Conservation (phyloP, 805 yeast genomes). For the Spencermartinsiella europaea region DNA sequence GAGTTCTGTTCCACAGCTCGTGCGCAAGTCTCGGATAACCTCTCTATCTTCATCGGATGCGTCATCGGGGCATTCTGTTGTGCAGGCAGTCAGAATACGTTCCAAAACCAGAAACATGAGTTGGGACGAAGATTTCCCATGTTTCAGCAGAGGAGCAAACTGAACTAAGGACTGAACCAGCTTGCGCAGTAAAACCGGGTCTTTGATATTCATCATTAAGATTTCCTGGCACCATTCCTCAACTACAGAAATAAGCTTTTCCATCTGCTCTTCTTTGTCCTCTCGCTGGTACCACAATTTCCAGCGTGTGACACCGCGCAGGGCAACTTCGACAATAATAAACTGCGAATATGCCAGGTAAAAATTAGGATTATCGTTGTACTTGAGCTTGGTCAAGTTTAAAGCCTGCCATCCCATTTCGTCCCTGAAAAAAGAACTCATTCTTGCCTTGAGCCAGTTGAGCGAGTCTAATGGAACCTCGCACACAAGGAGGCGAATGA, state of each 20-base stretch:
- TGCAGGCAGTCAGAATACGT: conserved; percentile 77
- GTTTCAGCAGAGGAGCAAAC: conserved; percentile 84
- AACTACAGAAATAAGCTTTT: conserved; percentile 58
- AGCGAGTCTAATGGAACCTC: conserved; percentile 77
- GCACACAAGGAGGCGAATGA: conserved; percentile 82
- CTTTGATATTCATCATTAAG: conserved; percentile 66
- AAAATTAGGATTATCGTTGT: conserved; percentile 56
- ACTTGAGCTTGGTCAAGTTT: conserved; percentile 42
- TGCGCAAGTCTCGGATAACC: conserved; percentile 76
- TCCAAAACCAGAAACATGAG: conserved; percentile 82
- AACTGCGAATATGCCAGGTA: conserved; percentile 77
- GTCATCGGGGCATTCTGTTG: conserved; percentile 68
- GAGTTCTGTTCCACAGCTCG: conserved; percentile 90
- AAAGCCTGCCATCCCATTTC: conserved; percentile 62
- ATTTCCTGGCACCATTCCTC: conserved; percentile 51
- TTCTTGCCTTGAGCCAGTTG: conserved; percentile 70
- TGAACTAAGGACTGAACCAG: conserved; percentile 90
- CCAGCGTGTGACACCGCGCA: conserved; percentile 94
- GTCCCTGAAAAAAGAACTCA: conserved; percentile 64
- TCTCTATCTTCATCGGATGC: conserved; percentile 61
- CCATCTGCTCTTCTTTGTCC: conserved; percentile 47
- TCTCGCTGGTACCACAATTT: conserved; percentile 77
- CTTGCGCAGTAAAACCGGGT: conserved; percentile 76
- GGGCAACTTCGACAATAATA: conserved; percentile 79
- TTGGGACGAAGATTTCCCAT: conserved; percentile 40